Evolutionary conservation across 2,329 filamentous ascomycete genomes (phyloP).

Genomic region (Hypomyces rosellus): DNA sequence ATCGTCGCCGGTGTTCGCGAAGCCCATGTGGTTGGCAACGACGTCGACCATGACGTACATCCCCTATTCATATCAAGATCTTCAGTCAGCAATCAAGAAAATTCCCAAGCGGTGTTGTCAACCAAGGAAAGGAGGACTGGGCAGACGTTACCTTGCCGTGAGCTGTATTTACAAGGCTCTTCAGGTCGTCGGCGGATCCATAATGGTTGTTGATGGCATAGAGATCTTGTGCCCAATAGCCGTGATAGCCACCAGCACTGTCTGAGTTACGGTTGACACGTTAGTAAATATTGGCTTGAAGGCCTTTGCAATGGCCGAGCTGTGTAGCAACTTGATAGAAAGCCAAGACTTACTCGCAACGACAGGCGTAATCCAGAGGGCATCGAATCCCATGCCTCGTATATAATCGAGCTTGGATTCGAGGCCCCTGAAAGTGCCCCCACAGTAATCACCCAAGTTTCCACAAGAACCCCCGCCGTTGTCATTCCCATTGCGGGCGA

Average conservation of each 20-base stretch:
- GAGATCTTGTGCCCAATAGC: constrained; percentile 48
- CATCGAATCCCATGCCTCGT: constrained; percentile 52
- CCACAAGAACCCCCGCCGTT: constrained; percentile 38
- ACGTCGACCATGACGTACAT: constrained; percentile 55
- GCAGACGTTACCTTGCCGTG: too few species aligned
- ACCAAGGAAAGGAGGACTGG: too few species aligned
- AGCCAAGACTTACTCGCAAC: constrained; percentile 19
- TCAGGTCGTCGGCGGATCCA: constrained; percentile 53
- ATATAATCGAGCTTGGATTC: constrained; percentile 57
- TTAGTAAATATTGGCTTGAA: constrained; percentile 18
- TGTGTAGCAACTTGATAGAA: too few species aligned
- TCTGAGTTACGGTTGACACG: constrained; percentile 20
- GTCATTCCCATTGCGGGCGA: constrained; percentile 39
- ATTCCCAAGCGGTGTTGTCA: constrained; percentile 27
- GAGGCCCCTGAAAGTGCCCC: constrained; percentile 54
- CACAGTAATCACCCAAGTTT: constrained; percentile 46
- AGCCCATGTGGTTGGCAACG: constrained; percentile 52
- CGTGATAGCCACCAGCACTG: constrained; percentile 42
- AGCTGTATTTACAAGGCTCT: constrained; percentile 31
- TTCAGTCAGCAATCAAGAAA: not conserved
- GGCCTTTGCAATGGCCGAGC: too few species aligned
- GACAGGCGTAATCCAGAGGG: constrained; percentile 53
- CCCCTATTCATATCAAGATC: too few species aligned
- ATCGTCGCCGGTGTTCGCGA: constrained; percentile 39
- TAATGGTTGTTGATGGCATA: constrained; percentile 51